Percentiles rank a stretch among this genome's conserved stretches.
Evolutionary conservation across 257 asterid genomes (phyloP).

Genomic region (Solanum ossicruentum): DNA sequence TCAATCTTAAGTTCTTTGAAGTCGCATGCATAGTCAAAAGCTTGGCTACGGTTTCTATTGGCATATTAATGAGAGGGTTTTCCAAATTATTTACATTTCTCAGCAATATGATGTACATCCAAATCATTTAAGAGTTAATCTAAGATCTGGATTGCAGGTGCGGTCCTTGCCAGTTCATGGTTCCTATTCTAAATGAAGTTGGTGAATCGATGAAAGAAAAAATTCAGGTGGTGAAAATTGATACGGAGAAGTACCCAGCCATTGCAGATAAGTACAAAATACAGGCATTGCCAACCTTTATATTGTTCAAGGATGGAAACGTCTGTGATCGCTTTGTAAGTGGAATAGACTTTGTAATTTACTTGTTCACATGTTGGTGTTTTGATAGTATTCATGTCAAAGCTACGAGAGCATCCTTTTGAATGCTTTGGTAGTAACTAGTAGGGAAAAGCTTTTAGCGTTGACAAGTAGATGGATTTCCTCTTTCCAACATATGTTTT

Average conservation of each 20-base stretch:
- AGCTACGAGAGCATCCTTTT: background rate
- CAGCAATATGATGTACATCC: background rate
- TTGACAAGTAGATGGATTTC: background rate
- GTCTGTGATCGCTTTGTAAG: slow-evolving; percentile 90
- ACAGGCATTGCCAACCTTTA: slow-evolving; percentile 88
- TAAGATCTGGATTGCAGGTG: slow-evolving; percentile 48
- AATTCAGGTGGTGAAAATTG: slow-evolving; percentile 80
- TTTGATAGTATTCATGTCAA: background rate
- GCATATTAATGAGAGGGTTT: background rate
- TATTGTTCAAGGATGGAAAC: slow-evolving; percentile 79
- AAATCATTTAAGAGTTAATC: background rate
- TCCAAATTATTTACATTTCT: background rate
- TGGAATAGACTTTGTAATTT: background rate
- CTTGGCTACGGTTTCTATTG: background rate
- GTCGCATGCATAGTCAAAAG: background rate
- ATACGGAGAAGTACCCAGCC: slow-evolving; percentile 80
- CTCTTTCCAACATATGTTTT: background rate
- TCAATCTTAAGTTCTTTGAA: background rate
- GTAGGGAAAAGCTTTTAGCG: background rate
- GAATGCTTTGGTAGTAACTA: background rate
- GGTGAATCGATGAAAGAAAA: slow-evolving; percentile 52
- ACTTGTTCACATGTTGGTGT: background rate
- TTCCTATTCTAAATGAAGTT: slow-evolving; percentile 73
- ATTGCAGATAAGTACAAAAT: slow-evolving; percentile 69
- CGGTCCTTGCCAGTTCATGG: slow-evolving; percentile 97